phyloP scores from a whole-genome alignment of 106 monocot genomes.

The Gastrodia elata region DNA sequence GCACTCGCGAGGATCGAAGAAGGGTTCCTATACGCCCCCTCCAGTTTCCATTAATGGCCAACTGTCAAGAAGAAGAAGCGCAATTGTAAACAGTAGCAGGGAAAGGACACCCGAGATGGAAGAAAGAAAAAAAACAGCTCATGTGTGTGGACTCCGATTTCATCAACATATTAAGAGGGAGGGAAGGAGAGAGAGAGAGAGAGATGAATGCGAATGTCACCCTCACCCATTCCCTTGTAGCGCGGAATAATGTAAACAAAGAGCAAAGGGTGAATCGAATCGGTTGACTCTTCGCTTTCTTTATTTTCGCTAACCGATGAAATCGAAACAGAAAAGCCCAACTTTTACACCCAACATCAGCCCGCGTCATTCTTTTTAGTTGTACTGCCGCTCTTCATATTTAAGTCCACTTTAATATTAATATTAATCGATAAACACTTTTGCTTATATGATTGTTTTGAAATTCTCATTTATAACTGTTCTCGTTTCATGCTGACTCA shows the following conservation, averaged over 20 bases:
- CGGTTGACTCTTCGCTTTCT: neutral
- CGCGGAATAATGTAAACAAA: constrained; percentile 8
- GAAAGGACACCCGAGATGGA: neutral
- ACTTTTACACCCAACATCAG: neutral
- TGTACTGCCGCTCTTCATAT: too few relatives aligned
- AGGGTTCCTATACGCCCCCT: neutral
- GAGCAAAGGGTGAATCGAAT: neutral
- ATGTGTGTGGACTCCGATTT: neutral
- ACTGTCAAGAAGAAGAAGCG: constrained; percentile 3
- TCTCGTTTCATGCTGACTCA: too few relatives aligned
- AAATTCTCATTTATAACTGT: too few relatives aligned
- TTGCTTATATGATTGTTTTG: too few relatives aligned
- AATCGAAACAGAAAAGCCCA: neutral
- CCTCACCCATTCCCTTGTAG: neutral
- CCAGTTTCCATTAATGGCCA: constrained; percentile 3
- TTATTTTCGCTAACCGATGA: neutral
- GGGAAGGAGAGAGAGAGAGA: too few relatives aligned
- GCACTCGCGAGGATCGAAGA: neutral
- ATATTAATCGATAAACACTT: too few relatives aligned
- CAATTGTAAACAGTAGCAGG: constrained; percentile 2
- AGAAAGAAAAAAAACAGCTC: constrained; percentile 1
- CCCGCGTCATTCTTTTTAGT: neutral
- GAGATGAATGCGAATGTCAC: constrained; percentile 1
- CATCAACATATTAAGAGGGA: too few relatives aligned
- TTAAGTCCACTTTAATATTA: too few relatives aligned